Evolutionary conservation across 371 early-diverging fungal genomes (phyloP).

Genomic region (Smittium culicis): DNA sequence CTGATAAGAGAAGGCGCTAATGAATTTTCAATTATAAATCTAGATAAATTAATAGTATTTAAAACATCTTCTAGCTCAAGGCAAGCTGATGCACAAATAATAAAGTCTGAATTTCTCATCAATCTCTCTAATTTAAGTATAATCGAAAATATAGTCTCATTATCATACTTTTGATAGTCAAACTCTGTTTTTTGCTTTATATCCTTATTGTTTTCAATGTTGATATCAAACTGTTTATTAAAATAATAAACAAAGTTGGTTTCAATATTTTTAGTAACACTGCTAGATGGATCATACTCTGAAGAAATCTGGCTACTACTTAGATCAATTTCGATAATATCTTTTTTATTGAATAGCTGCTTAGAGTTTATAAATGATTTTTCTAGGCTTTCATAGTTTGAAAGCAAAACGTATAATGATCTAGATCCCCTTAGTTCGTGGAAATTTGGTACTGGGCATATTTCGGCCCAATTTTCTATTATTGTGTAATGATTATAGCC

Average conservation of each 20-base stretch:
- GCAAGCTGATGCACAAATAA: background rate
- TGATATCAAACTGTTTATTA: too few relatives aligned
- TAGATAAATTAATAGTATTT: too few relatives aligned
- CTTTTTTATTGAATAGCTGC: background rate
- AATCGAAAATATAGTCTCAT: background rate
- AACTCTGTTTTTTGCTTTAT: too few relatives aligned
- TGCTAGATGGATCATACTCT: background rate
- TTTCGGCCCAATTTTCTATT: background rate
- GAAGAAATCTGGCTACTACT: background rate
- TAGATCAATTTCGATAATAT: background rate
- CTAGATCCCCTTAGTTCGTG: background rate
- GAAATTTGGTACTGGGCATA: slow-evolving; percentile 2
- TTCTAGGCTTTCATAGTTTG: background rate
- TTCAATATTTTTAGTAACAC: too few relatives aligned
- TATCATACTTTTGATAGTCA: too few relatives aligned
- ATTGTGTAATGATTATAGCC: background rate
- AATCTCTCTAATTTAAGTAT: background rate
- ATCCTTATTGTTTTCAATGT: too few relatives aligned
- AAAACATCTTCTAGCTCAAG: background rate
- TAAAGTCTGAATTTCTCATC: background rate
- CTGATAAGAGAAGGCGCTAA: too few relatives aligned
- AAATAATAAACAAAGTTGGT: background rate
- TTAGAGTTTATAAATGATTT: background rate
- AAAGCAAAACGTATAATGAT: background rate
- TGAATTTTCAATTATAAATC: too few relatives aligned